Percentiles rank a stretch among this genome's conserved stretches.
These are phyloP conservation scores for Oxytropis ochrocephala DNA, from an alignment of 306 rosid species.

Conservation along the genomic window DNA sequence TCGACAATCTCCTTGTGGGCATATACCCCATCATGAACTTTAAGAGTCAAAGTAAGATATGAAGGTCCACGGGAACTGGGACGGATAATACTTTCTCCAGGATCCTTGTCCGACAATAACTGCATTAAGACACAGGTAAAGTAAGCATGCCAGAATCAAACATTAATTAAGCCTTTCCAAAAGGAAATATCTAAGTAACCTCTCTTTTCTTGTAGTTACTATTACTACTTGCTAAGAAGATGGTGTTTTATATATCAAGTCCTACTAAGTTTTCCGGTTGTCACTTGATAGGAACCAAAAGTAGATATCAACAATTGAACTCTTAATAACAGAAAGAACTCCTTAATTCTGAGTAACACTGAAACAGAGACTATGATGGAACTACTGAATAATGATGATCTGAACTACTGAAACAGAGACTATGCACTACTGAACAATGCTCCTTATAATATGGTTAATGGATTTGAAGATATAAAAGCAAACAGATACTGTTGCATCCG, in stretches of 20 bases:
- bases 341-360: no score
- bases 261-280: background rate
- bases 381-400: no score
- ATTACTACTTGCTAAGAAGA: constrained; percentile 6
- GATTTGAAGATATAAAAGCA: no score
- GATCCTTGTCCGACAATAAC: constrained; percentile 92
- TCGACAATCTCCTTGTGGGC: constrained; percentile 96
- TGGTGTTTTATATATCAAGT: background rate
- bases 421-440: no score
- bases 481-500: no score
- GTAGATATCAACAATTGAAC: no score
- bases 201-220: background rate
- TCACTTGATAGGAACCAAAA: no score
- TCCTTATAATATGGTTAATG: no score
- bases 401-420: no score
- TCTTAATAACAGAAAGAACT: no score
- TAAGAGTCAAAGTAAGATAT: constrained; percentile 80
- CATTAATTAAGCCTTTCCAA: background rate
- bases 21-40: constrained; percentile 89
- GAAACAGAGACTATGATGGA: no score
- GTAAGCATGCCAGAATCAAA: background rate
- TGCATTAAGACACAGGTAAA: constrained; percentile 26
- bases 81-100: constrained; percentile 93
- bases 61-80: constrained; percentile 97
- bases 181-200: background rate